Evolutionary conservation across 305 asterid genomes (phyloP).

Genomic region (Caryopteris hybrid): DNA sequence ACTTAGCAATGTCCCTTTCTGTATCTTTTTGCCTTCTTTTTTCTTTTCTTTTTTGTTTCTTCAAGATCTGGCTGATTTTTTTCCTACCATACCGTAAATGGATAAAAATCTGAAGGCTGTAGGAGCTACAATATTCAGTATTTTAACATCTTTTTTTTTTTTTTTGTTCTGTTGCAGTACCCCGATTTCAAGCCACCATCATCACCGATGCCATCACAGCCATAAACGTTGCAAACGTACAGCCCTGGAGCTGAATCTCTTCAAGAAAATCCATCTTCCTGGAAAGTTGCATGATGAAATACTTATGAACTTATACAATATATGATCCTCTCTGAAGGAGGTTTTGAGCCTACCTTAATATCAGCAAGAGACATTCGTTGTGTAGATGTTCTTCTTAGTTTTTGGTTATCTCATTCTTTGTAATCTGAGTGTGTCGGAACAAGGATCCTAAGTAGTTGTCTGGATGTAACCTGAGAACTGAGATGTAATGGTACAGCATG

Average conservation of each 20-base stretch:
- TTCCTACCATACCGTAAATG: not conserved
- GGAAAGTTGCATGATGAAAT: not conserved
- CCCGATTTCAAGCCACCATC: slow-evolving; percentile 96
- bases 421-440: slow-evolving; percentile 1
- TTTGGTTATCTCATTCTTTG: slow-evolving; percentile 23
- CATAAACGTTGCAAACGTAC: slow-evolving; percentile 27
- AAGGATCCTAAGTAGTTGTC: not conserved
- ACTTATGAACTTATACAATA: not conserved
- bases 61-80: not conserved
- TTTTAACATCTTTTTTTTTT: not conserved
- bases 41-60: not conserved
- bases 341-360: slow-evolving; percentile 1
- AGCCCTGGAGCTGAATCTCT: not conserved
- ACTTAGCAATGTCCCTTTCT: not conserved
- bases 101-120: not conserved
- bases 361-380: not conserved
- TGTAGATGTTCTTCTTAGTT: slow-evolving; percentile 12
- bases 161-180: slow-evolving; percentile 49
- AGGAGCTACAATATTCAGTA: not conserved
- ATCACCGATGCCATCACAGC: slow-evolving; percentile 87
- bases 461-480: not conserved
- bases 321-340: slow-evolving; percentile 12
- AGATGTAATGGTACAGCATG: not conserved
- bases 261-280: not conserved
- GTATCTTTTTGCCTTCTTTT: not conserved